Evolutionary conservation across 768 basidiomycete genomes (phyloP), one percentile per base, ranked within the genome.

Genomic region (Ramaria sp.): DNA sequence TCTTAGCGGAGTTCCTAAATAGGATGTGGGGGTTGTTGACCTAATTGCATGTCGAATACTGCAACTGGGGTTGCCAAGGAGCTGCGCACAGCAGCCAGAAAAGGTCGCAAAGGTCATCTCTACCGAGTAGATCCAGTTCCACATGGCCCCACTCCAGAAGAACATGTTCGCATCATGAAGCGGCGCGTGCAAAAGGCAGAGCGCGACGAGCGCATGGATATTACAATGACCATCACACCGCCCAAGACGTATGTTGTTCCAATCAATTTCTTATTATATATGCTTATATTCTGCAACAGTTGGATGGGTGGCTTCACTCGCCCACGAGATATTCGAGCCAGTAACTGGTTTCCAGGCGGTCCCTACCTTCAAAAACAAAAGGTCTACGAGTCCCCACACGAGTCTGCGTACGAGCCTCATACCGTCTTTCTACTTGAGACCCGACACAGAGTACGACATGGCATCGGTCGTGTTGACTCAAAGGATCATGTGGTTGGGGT

Each of bases 401-500:
- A 50, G 16, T 28, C 25, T 28, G 71, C 71, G 20, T 78, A 75
- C 59, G 62, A 60, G 20, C 59, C 69, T 5, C 66, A 67, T 52
- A 72, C 72, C 48, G 71, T 73, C 18, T 73, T 66, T 60, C 54
- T 73, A 16, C 61, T 71, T 52, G 67, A 70, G 32, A 64, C 66
- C 4, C 67, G 70, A 32, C 68, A 71, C 59, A 60, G 60, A 10
- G 56, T 67, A 15, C 50, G 60, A 20, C 63, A 61, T 53, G 64
- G 63, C 5, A 54, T 65, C 24, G 70, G 70, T 0, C 65, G 69
- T 8, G 58, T 61, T 10, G 67, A 67, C 18, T 32, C 62, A 42
- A 55, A 61, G 7, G 67, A 69, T 16, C 63, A 67, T 41, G 56
- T 68, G 41, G 65, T 69, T 38, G 70, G 67, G 13, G 61, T 70